These are phyloP conservation scores for Ammopiptanthus mongolicus DNA, from an alignment of 306 rosid species.

Conservation along the genomic window DNA sequence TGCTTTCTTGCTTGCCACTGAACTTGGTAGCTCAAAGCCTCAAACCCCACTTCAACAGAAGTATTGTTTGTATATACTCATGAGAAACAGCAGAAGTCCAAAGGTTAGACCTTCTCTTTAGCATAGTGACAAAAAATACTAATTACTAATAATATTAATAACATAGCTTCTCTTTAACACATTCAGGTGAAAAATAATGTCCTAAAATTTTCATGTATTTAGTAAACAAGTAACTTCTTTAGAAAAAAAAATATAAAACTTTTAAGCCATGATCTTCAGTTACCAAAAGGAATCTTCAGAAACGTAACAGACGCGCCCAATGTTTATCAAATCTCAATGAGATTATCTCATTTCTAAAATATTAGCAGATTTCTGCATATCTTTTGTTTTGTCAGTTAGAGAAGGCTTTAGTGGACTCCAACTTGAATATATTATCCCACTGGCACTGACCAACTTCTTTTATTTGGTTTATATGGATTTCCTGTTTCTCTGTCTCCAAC, in stretches of 20 bases:
- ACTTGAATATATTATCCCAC: conserved; percentile 44
- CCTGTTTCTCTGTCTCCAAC: conserved; percentile 30
- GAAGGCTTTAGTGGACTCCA: conserved; percentile 43
- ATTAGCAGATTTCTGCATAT: conserved; percentile 28
- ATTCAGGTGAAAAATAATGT: conserved; percentile 22
- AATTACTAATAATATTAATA: background rate
- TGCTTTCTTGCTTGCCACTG: conserved; percentile 57
- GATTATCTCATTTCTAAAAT: conserved; percentile 15
- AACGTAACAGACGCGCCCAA: conserved; percentile 1
- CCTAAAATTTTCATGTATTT: conserved; percentile 3
- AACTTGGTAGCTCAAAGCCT: conserved; percentile 23
- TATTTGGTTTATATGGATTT: conserved; percentile 29
- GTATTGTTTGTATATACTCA: conserved; percentile 47
- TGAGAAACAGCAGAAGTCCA: conserved; percentile 35
- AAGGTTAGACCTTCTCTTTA: conserved; percentile 26
- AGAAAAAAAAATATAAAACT: background rate
- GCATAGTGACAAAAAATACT: conserved; percentile 17
- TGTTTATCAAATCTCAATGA: conserved; percentile 21
- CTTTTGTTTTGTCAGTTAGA: conserved; percentile 26
- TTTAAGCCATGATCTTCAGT: conserved; percentile 5
- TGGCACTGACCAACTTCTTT: conserved; percentile 29
- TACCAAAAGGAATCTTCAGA: conserved; percentile 27
- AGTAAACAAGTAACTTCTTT: background rate
- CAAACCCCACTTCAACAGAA: conserved; percentile 35
- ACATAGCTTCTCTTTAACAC: conserved; percentile 4